phyloP scores from a whole-genome alignment of 345 rosid species.

The Gynandropsis gynandra region DNA sequence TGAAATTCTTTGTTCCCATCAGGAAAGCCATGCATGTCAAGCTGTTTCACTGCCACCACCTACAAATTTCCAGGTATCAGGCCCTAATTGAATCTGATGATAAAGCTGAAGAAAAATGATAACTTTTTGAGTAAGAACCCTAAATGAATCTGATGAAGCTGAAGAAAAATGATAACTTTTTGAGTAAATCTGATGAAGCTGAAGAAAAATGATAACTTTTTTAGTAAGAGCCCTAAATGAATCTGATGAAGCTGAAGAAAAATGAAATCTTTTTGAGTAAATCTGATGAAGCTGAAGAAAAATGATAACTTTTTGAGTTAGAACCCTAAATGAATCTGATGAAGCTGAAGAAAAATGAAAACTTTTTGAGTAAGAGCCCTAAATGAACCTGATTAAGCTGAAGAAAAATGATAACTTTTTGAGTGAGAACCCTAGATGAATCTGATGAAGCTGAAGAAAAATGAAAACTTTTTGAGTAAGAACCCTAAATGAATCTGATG shows the following conservation, averaged over 20 bases:
- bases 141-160: not conserved
- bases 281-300: no score
- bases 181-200: no score
- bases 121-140: not conserved
- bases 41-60: conserved; percentile 68
- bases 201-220: no score
- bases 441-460: not conserved
- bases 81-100: not conserved
- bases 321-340: not conserved
- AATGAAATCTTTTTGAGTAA: no score
- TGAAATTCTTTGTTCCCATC: conserved; percentile 56
- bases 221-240: no score
- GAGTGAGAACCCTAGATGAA: not conserved
- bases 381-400: no score
- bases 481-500: not conserved
- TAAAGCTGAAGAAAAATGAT: not conserved
- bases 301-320: no score
- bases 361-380: no score
- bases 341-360: not conserved
- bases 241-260: not conserved
- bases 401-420: not conserved
- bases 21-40: conserved; percentile 51
- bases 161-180: not conserved
- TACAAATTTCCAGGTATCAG: conserved; percentile 9
- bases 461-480: not conserved